Evolutionary conservation across 1,284 basidiomycete genomes (phyloP).

Genomic region (Ganoderma leucocontextum): DNA sequence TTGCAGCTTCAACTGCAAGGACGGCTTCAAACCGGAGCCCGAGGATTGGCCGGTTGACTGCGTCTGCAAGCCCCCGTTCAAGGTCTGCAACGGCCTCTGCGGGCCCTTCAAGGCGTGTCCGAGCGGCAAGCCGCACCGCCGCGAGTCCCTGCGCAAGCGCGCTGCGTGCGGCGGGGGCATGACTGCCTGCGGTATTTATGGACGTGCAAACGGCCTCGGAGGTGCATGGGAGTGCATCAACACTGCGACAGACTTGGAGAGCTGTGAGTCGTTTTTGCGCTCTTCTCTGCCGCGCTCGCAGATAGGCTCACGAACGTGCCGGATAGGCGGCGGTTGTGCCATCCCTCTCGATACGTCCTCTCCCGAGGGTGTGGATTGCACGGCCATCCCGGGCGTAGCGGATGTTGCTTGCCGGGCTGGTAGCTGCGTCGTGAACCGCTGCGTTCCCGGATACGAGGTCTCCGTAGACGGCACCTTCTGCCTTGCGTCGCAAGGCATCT

Average conservation of each 20-base stretch:
- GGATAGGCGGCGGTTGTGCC: conserved; percentile 58
- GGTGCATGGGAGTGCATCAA: conserved; percentile 59
- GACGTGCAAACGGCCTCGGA: conserved; percentile 36
- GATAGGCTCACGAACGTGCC: conserved; percentile 11
- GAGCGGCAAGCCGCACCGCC: conserved; percentile 39
- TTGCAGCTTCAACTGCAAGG: conserved; percentile 55
- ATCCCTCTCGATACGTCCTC: conserved; percentile 44
- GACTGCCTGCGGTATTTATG: conserved; percentile 53
- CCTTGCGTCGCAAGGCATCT: background rate
- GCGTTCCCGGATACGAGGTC: conserved; percentile 51
- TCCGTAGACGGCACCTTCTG: conserved; percentile 35
- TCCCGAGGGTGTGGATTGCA: conserved; percentile 54
- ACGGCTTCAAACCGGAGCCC: conserved; percentile 49
- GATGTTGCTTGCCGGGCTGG: conserved; percentile 58
- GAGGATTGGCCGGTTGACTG: conserved; percentile 45
- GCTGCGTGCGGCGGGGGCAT: conserved; percentile 39
- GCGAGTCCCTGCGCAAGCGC: conserved; percentile 39
- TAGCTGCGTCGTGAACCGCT: conserved; percentile 54
- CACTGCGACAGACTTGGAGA: conserved; percentile 55
- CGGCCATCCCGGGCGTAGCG: conserved; percentile 54
- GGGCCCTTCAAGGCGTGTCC: conserved; percentile 49
- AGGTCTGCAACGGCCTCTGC: conserved; percentile 58
- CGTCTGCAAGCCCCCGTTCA: conserved; percentile 50
- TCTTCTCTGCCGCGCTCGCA: background rate
- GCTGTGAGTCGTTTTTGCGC: conserved; percentile 50